phyloP scores from a whole-genome alignment of 2,329 filamentous ascomycete species.

The Dothideomycetes sp. region DNA sequence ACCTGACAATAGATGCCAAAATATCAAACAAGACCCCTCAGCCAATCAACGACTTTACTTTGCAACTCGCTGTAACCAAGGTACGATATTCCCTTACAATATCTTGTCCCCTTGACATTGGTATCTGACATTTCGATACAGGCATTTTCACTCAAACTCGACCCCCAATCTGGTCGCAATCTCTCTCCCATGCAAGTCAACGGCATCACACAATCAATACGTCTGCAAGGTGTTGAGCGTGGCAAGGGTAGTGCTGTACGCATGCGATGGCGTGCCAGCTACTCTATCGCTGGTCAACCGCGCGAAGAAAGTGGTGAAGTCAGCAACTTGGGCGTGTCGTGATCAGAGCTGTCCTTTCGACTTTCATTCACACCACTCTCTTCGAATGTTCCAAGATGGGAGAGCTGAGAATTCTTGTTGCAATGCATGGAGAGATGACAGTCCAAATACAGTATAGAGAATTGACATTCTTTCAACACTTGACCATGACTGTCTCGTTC shows the following conservation, averaged over 20 bases:
- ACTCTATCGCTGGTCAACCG: slow-evolving; percentile 55
- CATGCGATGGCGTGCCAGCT: slow-evolving; percentile 80
- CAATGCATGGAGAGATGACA: no score
- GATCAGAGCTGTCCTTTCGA: no score
- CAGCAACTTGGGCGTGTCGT: slow-evolving; percentile 11
- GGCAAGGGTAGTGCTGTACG: slow-evolving; percentile 72
- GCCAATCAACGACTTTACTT: slow-evolving; percentile 69
- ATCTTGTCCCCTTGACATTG: slow-evolving; percentile 3
- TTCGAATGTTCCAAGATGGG: not conserved
- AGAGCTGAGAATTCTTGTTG: no score
- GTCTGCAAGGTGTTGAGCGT: slow-evolving; percentile 63
- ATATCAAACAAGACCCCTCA: slow-evolving; percentile 74
- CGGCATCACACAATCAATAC: slow-evolving; percentile 74
- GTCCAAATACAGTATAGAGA: no score
- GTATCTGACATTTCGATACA: slow-evolving; percentile 28
- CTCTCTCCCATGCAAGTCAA: slow-evolving; percentile 62
- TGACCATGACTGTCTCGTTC: no score
- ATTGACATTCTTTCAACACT: no score
- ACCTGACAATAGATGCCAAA: slow-evolving; percentile 63
- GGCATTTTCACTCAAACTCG: slow-evolving; percentile 72
- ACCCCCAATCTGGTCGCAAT: slow-evolving; percentile 73
- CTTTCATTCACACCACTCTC: no score
- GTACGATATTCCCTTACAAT: no score
- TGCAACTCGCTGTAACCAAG: slow-evolving; percentile 89
- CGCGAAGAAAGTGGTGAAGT: slow-evolving; percentile 21